Base-by-base conservation (phyloP, 192 early-diverging fungal species). In the Gigaspora rosea region DNA sequence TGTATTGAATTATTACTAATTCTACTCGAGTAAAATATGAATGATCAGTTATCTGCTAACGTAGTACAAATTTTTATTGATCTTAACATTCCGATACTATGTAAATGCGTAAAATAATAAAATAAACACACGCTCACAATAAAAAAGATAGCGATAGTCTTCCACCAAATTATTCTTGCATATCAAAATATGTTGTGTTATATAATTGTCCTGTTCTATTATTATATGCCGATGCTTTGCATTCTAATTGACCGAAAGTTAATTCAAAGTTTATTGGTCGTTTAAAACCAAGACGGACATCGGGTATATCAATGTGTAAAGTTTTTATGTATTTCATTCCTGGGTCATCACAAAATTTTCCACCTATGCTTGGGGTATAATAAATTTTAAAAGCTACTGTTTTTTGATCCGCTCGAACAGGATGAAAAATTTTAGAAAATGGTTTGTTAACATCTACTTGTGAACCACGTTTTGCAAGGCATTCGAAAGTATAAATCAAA, bases 201-300 rank as follows among this genome's bases (percentile, higher is more conserved):
- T 73, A 73, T 36, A 32, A 8, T 15, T 46, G 12, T 9, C 48
- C 62, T 32, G 61, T 76, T 11, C 22, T 16, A 61, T 52, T 76
- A 35, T 76, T 64, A 11, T 4, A 18, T 16, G 74, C 62, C 12
- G 47, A 51, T 49, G 74, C 74, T 52, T 76, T 76, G 35, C 50
- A 22, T 50, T 76, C 62, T 20, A 64, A 32, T 6, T 51, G 48
- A 16, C 61, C 74, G 50, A 76, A 76, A 9, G 74, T 76, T 11
- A 76, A 47, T 8, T 20, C 22, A 65, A 76, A 76, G 41, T 76
- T 61, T 36, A 76, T 49, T n/a, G 61, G 48, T 50, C 74, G 46
- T 32, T 63, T 36, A 33, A 27, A 13, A 9, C 62, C 62, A 22
- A 18, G 4, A n/a, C 65, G 20, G 9, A 22, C 48, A 76, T 76